Evolutionary conservation across 805 yeast species (phyloP), one percentile per base, ranked within the genome.

Genomic region (Yarrowia porcina): DNA sequence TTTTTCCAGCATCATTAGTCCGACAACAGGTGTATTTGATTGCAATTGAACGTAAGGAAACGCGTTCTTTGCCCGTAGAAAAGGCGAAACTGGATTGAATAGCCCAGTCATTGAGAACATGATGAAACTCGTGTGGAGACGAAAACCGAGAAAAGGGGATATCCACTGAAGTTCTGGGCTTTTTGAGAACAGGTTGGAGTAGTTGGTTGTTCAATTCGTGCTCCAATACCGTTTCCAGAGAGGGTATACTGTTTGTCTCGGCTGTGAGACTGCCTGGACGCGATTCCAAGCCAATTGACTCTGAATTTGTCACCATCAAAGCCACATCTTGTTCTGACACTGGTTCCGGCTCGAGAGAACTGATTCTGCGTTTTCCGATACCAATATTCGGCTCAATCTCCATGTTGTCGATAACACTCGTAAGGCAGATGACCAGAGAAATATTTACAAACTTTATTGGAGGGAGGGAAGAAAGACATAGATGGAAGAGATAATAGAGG

Each of bases 91-190:
- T 21, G 2, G 18, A 17, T 4, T 35, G 41, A 21, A 33, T 21
- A 8, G 41, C 57, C 57, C 57, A 49, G 32, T 49, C 57, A 28
- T 49, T 49, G n/a, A 49, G 30, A 33, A 49, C 30, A n/a, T 49
- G 57, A n/a, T 49, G 57, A 5, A 49, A 49, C 10, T 49, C 57
- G 23, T 49, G 41, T 0, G 41, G 32, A 23, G 32, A n/a, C 3
- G 57, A 13, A n/a, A 49, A 49, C 1, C 57, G 39, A 4, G 57
- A 49, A 6, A 33, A 49, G 7, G 30, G 45, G 11, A 41, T 41
- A 17, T 39, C 44, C n/a, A 23, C 12, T 15, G 45, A 41, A 2
- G 45, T 23, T 6, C 23, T 12, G 11, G 27, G 9, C 18, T n/a
- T 41, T 18, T 41, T 41, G 5, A 23, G 45, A 15, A 23, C 30